Evolutionary conservation across 164 flowering plant genomes (phyloP), one percentile per base, ranked within the genome.

Genomic region (Macadamia integrifolia): DNA sequence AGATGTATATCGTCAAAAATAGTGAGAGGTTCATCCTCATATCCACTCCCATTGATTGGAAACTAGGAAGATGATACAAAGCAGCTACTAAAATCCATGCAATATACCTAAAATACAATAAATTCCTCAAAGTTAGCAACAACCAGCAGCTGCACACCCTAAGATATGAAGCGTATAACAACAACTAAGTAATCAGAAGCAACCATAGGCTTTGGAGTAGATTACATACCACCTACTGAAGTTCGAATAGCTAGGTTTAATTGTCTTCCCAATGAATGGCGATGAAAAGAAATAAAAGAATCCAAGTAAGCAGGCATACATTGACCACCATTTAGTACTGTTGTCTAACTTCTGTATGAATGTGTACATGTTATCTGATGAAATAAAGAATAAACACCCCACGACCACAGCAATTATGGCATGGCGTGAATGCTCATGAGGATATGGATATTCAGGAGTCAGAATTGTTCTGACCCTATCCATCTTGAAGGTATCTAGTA

Each of bases 11-110:
- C 30, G 96, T 85, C 72, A 92, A 78, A 77, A 91, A 91, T 71
- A 95, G 72, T 18, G 99, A 95, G 49, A 95, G 91, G 68, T 92
- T 92, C 99, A 95, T 92, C 78, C 98, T 92, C 90, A 94, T 67
- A 74, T 95, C 99, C 66, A 95, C 90, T 82, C 98, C 99, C 98
- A 95, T 95, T 72, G 99, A 93, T 73, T 83, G 97, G 83, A 95
- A 92, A 81, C 98, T 95, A 32, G 98, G 99, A 70, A 95, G 97
- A 84, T 95, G 99, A 77, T 92, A 92, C 50, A 92, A 35, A 74
- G 99, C 91, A 58, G 99, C 98, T 50, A 92, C 79, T 67, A 88
- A 83, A 67, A 95, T 92, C 99, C 99, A 95, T 57, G 82, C 87
- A 70, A 92, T 80, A 67, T 95, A 95, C 99, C 99, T 95, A 81